Evolutionary conservation across 176 grass and related monocot species (phyloP).

Genomic region (Lolium rigidum): DNA sequence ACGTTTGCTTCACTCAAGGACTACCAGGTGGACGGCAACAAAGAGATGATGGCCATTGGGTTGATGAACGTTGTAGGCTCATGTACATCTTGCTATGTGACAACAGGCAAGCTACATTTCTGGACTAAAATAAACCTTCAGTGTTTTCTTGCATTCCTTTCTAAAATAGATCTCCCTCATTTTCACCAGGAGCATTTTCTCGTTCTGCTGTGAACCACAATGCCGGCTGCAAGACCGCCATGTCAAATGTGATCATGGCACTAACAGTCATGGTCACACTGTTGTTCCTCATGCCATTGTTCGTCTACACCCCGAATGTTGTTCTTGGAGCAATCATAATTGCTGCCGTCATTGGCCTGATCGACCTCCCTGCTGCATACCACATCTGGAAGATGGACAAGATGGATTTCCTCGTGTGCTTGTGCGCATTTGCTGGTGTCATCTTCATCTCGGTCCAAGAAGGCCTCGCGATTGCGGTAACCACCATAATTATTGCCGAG

Average conservation of each 20-base stretch:
- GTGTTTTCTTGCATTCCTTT: not conserved
- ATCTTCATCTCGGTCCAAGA: conserved; percentile 94
- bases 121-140: conserved; percentile 3
- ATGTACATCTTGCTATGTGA: conserved; percentile 97
- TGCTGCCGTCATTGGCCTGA: conserved; percentile 75
- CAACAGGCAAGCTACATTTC: conserved; percentile 44
- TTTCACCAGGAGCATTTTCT: conserved; percentile 78
- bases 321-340: conserved; percentile 94
- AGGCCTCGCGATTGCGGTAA: conserved; percentile 92
- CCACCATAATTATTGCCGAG: not conserved
- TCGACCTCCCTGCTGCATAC: conserved; percentile 73
- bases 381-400: conserved; percentile 98
- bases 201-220: conserved; percentile 97
- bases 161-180: conserved; percentile 12
- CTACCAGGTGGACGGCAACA: conserved; percentile 97
- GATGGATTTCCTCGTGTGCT: conserved; percentile 88
- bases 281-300: conserved; percentile 89
- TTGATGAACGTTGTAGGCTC: conserved; percentile 99
- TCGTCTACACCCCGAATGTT: conserved; percentile 86
- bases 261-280: conserved; percentile 91
- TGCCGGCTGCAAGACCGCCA: conserved; percentile 91
- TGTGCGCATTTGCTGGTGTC: conserved; percentile 86
- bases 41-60: conserved; percentile 99
- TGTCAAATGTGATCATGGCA: conserved; percentile 94
- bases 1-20: conserved; percentile 89